Evolutionary conservation across 805 yeast genomes (phyloP).

Genomic region (Yarrowia deformans): DNA sequence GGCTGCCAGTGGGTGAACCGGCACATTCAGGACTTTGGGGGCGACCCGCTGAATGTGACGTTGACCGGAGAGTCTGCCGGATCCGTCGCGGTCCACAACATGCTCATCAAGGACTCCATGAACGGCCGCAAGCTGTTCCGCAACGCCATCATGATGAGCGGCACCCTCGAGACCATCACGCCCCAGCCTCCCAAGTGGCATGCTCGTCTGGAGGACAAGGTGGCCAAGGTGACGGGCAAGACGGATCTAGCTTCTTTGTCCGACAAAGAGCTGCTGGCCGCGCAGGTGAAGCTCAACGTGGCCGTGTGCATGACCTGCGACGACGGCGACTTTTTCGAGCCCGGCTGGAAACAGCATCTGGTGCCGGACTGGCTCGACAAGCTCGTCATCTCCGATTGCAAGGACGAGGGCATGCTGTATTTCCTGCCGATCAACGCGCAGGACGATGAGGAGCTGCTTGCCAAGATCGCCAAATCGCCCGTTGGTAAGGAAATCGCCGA

Average conservation of each 20-base stretch:
- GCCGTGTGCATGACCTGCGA: conserved; percentile 35
- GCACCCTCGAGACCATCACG: conserved; percentile 31
- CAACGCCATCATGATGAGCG: conserved; percentile 35
- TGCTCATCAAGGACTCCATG: conserved; percentile 38
- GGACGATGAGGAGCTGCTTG: conserved; percentile 10
- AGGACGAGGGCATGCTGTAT: conserved; percentile 37
- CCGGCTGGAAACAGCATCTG: conserved; percentile 32
- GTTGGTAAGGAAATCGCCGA: conserved; percentile 3
- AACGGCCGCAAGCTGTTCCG: conserved; percentile 33
- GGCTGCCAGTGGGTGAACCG: conserved; percentile 58
- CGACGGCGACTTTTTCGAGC: conserved; percentile 36
- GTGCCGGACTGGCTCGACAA: conserved; percentile 36
- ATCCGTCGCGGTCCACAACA: conserved; percentile 31
- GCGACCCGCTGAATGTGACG: conserved; percentile 55
- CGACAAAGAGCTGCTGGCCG: conserved; percentile 9
- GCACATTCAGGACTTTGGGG: conserved; percentile 57
- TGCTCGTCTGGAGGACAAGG: conserved; percentile 3
- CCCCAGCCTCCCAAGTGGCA: conserved; percentile 39
- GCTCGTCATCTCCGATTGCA: conserved; percentile 20
- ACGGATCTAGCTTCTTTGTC: neutral
- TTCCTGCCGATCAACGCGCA: conserved; percentile 15
- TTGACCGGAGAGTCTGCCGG: conserved; percentile 61
- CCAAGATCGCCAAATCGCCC: conserved; percentile 27
- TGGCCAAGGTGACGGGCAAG: conserved; percentile 8
- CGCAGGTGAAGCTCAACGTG: conserved; percentile 26